Conservation (phyloP, 2,329 filamentous ascomycete species). For the Lecanicillium sp. region DNA sequence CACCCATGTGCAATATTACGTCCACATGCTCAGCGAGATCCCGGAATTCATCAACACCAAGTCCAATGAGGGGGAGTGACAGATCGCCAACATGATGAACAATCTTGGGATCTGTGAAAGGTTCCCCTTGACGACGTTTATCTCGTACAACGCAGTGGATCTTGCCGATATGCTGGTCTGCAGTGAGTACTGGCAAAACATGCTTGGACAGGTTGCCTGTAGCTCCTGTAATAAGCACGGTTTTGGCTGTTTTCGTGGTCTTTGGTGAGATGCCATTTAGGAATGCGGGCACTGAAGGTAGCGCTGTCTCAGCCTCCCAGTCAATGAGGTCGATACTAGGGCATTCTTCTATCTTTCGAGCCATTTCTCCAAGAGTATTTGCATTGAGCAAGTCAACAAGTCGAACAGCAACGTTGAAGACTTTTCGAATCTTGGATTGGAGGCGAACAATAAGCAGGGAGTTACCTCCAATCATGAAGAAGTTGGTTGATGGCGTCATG, state of each 20-base stretch:
- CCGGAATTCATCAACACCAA: constrained; percentile 20
- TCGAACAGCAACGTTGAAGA: constrained; percentile 20
- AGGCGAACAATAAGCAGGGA: constrained; percentile 31
- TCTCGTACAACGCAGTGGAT: constrained; percentile 35
- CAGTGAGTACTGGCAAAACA: constrained; percentile 27
- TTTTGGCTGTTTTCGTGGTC: constrained; percentile 5
- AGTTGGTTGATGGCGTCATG: constrained; percentile 24
- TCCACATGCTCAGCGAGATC: constrained; percentile 21
- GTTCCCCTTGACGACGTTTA: constrained; percentile 5
- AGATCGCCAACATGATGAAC: constrained; percentile 28
- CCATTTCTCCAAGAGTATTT: constrained; percentile 31
- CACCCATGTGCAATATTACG: constrained; percentile 46
- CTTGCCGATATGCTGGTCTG: constrained; percentile 19
- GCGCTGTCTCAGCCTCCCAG: constrained; percentile 18
- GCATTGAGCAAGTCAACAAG: constrained; percentile 28
- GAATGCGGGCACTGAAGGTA: constrained; percentile 1
- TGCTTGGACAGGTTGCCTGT: constrained; percentile 32
- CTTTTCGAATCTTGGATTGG: constrained; percentile 21
- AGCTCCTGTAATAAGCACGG: constrained; percentile 28
- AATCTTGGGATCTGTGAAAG: constrained; percentile 20
- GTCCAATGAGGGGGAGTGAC: constrained; percentile 24
- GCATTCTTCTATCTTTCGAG: constrained; percentile 18
- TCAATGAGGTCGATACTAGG: constrained; percentile 12
- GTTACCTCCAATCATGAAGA: constrained; percentile 33
- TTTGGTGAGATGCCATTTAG: constrained; percentile 1